Evolutionary conservation across 768 basidiomycete genomes (phyloP), one percentile per base, ranked within the genome.

Genomic region (Lactifluus subvellereus): DNA sequence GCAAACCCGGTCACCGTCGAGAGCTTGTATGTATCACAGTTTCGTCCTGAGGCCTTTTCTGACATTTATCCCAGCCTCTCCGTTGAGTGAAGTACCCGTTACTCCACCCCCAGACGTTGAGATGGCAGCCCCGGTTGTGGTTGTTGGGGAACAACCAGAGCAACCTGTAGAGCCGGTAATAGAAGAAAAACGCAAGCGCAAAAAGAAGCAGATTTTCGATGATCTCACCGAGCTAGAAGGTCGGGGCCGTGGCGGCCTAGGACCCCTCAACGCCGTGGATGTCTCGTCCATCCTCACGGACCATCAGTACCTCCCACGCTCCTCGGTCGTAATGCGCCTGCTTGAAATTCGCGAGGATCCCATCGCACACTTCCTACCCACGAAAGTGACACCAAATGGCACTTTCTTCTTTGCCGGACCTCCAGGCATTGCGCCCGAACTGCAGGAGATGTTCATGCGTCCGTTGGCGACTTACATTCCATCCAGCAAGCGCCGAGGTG

Each of bases 131-230:
- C 78, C 78, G 4, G 81, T 81, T 16, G 80, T 79, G 10, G 79
- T 76, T 33, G 79, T 77, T n/a, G 78, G 76, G 45, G 74, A 77
- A 42, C 76, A 76, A 54, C 69, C 74, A 13, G 73, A 70, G n/a
- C 76, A 70, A 63, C 54, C 69, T 40, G 79, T 78, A 62, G 71
- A 69, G 42, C 57, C 54, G 9, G 35, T 58, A 16, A 59, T 52
- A 6, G 67, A 66, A 37, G 72, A 70, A 77, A 82, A 76, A 77
- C 82, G 68, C 82, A 86, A 73, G 67, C 72, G 73, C 40, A 85
- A 83, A 70, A 91, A 87, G 80, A 95, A 89, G 74, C 88, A 91
- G 67, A 91, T 94, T 50, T 89, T 96, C 59, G 95, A 98, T 72
- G 81, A 84, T n/a, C 83, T 92, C 49, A 94, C 89, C 7, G 94